phyloP scores from a whole-genome alignment of 2,329 filamentous ascomycete genomes.

The Colletotrichum coccodes region DNA sequence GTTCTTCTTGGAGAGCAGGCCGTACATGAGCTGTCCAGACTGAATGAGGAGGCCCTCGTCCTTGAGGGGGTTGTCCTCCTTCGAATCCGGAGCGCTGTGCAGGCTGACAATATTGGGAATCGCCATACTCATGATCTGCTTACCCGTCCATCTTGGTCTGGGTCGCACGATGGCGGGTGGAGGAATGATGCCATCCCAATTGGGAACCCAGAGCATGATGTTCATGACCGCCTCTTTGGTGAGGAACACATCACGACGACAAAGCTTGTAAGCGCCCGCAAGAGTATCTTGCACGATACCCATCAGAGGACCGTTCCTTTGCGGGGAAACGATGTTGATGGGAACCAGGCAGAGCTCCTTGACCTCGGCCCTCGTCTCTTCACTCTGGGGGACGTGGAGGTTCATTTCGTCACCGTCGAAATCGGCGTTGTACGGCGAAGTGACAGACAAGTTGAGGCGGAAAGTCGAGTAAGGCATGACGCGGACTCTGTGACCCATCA shows the following conservation, averaged over 20 bases:
- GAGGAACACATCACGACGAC: conserved; percentile 90
- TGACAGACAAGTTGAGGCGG: conserved; percentile 95
- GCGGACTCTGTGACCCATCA: conserved; percentile 98
- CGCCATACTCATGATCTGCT: conserved; percentile 95
- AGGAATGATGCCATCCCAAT: conserved; percentile 96
- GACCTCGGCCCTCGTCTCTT: conserved; percentile 95
- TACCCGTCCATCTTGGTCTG: conserved; percentile 93
- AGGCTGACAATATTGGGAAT: conserved; percentile 89
- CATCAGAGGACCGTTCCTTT: conserved; percentile 97
- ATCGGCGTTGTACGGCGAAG: conserved; percentile 99
- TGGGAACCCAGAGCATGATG: conserved; percentile 94
- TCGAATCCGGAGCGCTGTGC: conserved; percentile 70
- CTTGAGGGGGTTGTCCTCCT: conserved; percentile 69
- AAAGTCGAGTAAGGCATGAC: conserved; percentile 99
- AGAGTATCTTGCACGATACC: conserved; percentile 99
- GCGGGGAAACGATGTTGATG: conserved; percentile 96
- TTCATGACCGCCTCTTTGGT: conserved; percentile 95
- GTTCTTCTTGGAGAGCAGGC: conserved; percentile 91
- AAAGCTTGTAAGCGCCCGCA: conserved; percentile 97
- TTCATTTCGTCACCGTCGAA: conserved; percentile 99
- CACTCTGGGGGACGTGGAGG: conserved; percentile 96
- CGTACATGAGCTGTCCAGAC: conserved; percentile 89
- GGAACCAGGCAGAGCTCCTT: conserved; percentile 97
- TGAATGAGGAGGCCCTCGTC: conserved; percentile 87
- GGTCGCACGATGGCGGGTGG: conserved; percentile 95